A percentile compares a stretch with the other conserved stretches of the same genome.
Evolutionary conservation across 139 green algal genomes (phyloP).

Genomic region (Chlorella sorokiniana): DNA sequence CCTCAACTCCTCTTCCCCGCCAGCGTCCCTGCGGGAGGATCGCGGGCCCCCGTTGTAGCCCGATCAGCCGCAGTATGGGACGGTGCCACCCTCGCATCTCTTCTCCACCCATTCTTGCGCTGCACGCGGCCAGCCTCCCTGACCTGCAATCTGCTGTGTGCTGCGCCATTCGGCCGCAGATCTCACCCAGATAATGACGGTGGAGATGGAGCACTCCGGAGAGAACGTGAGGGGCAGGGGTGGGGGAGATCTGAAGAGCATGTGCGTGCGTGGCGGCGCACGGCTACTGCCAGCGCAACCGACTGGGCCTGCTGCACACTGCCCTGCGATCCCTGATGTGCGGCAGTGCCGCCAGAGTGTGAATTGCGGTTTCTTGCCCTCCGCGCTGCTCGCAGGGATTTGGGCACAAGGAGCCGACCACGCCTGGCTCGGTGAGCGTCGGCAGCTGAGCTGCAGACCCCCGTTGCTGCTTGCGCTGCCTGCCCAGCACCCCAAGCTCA

Average conservation of each 20-base stretch:
- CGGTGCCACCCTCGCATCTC: too few relatives aligned
- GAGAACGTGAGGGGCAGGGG: conserved; percentile 14
- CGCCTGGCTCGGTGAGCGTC: neutral
- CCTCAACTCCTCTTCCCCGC: too few relatives aligned
- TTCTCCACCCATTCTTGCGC: too few relatives aligned
- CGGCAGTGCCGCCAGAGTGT: too few relatives aligned
- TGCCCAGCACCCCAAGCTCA: neutral
- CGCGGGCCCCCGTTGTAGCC: too few relatives aligned
- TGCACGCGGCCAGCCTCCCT: neutral
- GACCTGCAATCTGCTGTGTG: neutral
- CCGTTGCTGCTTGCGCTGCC: neutral
- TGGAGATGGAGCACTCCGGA: conserved; percentile 20
- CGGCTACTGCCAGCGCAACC: neutral
- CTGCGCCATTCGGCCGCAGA: neutral
- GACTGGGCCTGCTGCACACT: neutral
- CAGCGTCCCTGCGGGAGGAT: too few relatives aligned
- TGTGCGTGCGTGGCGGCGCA: neutral
- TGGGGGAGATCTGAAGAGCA: neutral
- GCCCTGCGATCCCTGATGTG: neutral
- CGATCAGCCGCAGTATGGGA: too few relatives aligned
- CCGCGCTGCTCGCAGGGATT: neutral
- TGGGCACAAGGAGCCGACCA: conserved; percentile 15
- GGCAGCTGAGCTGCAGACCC: neutral
- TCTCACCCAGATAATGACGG: neutral
- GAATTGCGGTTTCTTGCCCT: too few relatives aligned